phyloP scores from a whole-genome alignment of 2,329 filamentous ascomycete species.

The Neophaeococcomyces aloes region DNA sequence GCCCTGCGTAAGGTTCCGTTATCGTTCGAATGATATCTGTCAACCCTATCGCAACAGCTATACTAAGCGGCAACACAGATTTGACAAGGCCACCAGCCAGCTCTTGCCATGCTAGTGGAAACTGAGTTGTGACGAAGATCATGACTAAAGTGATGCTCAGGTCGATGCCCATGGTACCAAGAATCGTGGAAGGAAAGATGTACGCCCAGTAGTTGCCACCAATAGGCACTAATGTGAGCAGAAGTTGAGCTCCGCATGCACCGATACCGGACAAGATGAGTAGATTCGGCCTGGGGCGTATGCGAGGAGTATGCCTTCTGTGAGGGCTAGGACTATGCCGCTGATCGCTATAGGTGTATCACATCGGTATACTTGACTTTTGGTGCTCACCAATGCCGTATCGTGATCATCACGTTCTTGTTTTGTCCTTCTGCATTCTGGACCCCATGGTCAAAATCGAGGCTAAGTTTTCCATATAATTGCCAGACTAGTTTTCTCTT shows the following conservation, averaged over 20 bases:
- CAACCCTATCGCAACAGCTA: conserved; percentile 61
- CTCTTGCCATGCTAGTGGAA: conserved; percentile 57
- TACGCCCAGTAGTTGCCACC: conserved; percentile 59
- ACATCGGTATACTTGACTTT: conserved; percentile 33
- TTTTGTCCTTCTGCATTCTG: conserved; percentile 17
- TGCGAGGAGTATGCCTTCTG: conserved; percentile 58
- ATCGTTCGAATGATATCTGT: conserved; percentile 46
- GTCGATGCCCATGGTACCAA: conserved; percentile 62
- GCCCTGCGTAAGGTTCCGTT: conserved; percentile 25
- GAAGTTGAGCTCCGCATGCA: conserved; percentile 47
- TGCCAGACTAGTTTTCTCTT: conserved; percentile 60
- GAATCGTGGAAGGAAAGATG: conserved; percentile 53
- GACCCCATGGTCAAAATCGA: conserved; percentile 23
- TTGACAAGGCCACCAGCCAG: conserved; percentile 63
- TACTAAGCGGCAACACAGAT: conserved; percentile 58
- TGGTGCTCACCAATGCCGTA: conserved; percentile 16
- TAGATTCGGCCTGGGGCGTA: conserved; percentile 53
- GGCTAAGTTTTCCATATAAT: conserved; percentile 54
- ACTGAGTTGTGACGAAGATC: conserved; percentile 64
- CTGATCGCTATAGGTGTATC: conserved; percentile 57
- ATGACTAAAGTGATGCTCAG: conserved; percentile 66
- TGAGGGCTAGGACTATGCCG: conserved; percentile 53
- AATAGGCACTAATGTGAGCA: conserved; percentile 55
- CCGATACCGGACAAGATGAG: conserved; percentile 52
- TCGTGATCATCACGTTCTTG: conserved; percentile 15